These are phyloP conservation scores for Chlorella vulgaris DNA, from an alignment of 139 green algal genomes.

Conservation along the genomic window DNA sequence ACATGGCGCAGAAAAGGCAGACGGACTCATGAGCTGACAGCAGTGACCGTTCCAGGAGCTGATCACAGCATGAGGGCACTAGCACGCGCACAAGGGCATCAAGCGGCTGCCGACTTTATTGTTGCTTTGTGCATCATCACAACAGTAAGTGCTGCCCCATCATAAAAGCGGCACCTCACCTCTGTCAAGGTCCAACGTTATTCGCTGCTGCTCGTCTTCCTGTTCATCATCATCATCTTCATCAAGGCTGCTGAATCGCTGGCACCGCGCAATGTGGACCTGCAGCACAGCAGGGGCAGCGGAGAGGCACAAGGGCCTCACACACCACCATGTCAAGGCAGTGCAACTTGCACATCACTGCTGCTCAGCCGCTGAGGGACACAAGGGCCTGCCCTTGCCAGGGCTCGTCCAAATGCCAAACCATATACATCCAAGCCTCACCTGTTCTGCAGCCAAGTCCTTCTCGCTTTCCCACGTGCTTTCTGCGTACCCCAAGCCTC, in stretches of 20 bases:
- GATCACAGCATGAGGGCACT: no score
- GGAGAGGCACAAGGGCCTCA: neutral
- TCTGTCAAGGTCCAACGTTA: no score
- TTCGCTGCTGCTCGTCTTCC: conserved; percentile 52
- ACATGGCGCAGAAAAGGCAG: neutral
- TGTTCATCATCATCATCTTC: conserved; percentile 49
- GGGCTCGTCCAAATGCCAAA: neutral
- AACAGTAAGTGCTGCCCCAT: no score
- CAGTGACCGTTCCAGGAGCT: no score
- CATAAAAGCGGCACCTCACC: no score
- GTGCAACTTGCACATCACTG: no score
- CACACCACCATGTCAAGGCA: neutral
- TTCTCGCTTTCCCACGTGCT: conserved; percentile 78
- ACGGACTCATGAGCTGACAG: neutral
- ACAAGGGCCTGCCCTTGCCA: no score
- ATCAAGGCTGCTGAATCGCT: conserved; percentile 16
- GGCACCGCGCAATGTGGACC: conserved; percentile 33
- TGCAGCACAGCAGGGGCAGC: conserved; percentile 3
- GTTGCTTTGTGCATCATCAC: no score
- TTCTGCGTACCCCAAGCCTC: conserved; percentile 72
- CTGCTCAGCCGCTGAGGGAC: no score
- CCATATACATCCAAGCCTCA: neutral
- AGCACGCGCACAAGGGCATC: no score
- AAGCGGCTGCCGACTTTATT: no score
- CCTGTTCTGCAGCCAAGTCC: conserved; percentile 47